These are phyloP conservation scores for Nematocida ausubeli DNA, from an alignment of 371 early-diverging fungal genomes.

Conservation along the genomic window DNA sequence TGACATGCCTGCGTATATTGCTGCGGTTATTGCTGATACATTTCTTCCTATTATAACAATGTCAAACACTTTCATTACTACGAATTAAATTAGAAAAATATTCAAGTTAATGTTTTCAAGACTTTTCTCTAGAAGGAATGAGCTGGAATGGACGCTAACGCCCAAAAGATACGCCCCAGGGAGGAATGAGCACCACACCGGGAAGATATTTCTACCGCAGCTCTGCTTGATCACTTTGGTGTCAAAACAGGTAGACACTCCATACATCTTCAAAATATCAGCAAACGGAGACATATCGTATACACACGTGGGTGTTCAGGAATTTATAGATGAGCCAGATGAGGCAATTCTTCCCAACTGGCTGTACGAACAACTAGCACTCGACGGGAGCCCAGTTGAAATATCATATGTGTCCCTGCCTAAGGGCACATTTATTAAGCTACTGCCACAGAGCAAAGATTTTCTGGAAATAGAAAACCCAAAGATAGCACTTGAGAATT, in stretches of 20 bases:
- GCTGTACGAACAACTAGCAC: constrained; percentile 85
- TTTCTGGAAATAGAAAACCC: constrained; percentile 95
- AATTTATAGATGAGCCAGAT: constrained; percentile 94
- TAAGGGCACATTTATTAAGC: constrained; percentile 82
- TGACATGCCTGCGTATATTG: constrained; percentile 46
- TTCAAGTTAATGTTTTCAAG: constrained; percentile 29
- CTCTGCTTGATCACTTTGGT: constrained; percentile 62
- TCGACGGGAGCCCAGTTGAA: constrained; percentile 74
- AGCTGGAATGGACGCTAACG: constrained; percentile 61
- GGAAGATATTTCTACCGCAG: constrained; percentile 67
- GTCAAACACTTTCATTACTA: constrained; percentile 43
- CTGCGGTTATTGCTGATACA: constrained; percentile 46
- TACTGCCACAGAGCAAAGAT: constrained; percentile 90
- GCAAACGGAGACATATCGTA: constrained; percentile 53
- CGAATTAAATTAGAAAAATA: constrained; percentile 34
- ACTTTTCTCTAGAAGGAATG: constrained; percentile 10
- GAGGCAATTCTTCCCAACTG: constrained; percentile 88
- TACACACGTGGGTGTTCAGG: constrained; percentile 91
- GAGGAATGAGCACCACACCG: constrained; percentile 61
- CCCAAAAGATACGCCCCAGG: constrained; percentile 61
- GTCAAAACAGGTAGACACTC: constrained; percentile 61
- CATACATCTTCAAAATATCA: constrained; percentile 68
- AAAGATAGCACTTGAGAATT: constrained; percentile 92
- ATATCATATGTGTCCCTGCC: constrained; percentile 76
- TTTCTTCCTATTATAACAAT: constrained; percentile 49